Evolutionary conservation across 495 filamentous ascomycete species (phyloP).

Genomic region (Penicillium bovifimosum): DNA sequence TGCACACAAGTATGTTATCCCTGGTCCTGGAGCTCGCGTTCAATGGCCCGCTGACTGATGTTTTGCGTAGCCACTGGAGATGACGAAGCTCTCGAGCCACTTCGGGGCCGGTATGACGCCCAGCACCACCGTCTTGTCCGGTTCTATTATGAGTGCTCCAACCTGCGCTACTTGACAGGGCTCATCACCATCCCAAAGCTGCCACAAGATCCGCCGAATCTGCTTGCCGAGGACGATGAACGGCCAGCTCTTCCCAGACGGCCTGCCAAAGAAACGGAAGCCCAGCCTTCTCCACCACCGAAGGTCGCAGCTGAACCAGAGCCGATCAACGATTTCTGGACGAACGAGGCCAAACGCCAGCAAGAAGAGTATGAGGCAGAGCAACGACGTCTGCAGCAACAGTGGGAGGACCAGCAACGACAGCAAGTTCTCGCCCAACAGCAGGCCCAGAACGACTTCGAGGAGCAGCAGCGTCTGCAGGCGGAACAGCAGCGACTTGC

Average conservation of each 20-base stretch:
- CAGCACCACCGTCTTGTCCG: constrained; percentile 94
- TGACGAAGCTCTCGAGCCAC: constrained; percentile 86
- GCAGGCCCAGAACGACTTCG: constrained; percentile 85
- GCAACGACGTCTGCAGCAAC: constrained; percentile 78
- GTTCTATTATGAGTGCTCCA: constrained; percentile 99
- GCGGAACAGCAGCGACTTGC: constrained; percentile 85
- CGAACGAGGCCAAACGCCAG: constrained; percentile 80
- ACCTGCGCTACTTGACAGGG: constrained; percentile 90
- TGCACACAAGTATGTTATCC: constrained; percentile 77
- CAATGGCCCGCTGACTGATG: constrained; percentile 9
- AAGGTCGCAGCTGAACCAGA: constrained; percentile 73
- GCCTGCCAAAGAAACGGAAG: constrained; percentile 58
- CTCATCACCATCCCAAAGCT: constrained; percentile 94
- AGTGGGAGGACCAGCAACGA: constrained; percentile 68
- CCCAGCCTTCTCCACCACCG: constrained; percentile 59
- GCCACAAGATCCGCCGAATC: constrained; percentile 85
- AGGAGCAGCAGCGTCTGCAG: constrained; percentile 85
- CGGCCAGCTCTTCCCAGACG: constrained; percentile 77
- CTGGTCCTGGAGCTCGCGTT: neutral
- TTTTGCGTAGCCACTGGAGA: constrained; percentile 70
- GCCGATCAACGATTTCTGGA: constrained; percentile 97
- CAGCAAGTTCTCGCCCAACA: constrained; percentile 75
- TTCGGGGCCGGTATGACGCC: constrained; percentile 82
- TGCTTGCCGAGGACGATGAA: constrained; percentile 77
- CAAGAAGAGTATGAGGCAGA: constrained; percentile 93